Conservation (phyloP, 768 basidiomycete genomes). For the Suillus variegatus region DNA sequence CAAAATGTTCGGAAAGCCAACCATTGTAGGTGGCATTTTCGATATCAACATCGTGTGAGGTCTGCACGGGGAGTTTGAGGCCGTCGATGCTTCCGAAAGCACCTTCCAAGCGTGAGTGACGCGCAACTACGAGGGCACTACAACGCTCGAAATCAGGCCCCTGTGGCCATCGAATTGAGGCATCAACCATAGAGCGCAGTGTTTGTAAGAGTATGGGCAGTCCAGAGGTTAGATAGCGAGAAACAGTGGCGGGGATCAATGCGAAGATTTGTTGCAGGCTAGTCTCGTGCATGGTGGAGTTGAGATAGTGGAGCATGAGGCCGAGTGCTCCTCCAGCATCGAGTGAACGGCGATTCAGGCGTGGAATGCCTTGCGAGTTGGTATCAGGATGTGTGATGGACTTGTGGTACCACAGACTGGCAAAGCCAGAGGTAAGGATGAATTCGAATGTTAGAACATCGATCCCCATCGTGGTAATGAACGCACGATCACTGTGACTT, state of each 20-base stretch:
- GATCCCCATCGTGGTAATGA: slow-evolving; percentile 48
- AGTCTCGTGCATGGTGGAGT: slow-evolving; percentile 22
- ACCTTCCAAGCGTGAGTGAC: too few species aligned
- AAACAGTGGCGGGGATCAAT: background rate
- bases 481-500: slow-evolving; percentile 37
- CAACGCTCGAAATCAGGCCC: too few species aligned
- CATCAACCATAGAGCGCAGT: background rate
- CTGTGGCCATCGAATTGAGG: too few species aligned
- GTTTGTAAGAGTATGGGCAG: background rate
- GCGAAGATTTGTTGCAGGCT: background rate
- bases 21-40: slow-evolving; percentile 51
- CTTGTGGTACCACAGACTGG: background rate
- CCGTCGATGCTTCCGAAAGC: slow-evolving; percentile 42
- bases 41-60: slow-evolving; percentile 38
- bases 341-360: background rate
- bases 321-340: slow-evolving; percentile 41
- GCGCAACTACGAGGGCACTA: too few species aligned
- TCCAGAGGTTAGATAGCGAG: background rate
- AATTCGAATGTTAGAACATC: slow-evolving; percentile 38
- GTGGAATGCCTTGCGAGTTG: background rate
- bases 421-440: slow-evolving; percentile 38
- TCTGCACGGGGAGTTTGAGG: slow-evolving; percentile 37
- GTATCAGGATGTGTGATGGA: background rate
- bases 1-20: slow-evolving; percentile 37
- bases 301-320: slow-evolving; percentile 18